Evolutionary conservation across 2,329 filamentous ascomycete species (phyloP), one percentile per base, ranked within the genome.

Genomic region (Neurospora sp.): DNA sequence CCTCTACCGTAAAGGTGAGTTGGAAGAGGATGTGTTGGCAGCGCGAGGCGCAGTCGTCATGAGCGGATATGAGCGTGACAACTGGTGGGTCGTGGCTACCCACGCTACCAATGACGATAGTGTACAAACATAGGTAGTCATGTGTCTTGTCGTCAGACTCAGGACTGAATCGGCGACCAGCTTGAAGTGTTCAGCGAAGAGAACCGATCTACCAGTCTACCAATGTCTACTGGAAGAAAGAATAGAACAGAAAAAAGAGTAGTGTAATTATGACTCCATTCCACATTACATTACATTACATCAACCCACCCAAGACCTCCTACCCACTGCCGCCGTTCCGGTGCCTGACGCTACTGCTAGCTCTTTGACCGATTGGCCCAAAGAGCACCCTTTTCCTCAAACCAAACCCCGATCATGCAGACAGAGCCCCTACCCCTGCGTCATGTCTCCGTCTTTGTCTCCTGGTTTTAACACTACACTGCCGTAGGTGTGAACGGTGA

Each of bases 1-100:
- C 81, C 83, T 99, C 36, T 99, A 97, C 80, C 86, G 88, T 69
- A 87, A 92, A 77, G 92, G 92, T 17, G 96, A 99, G 82, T 83
- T 99, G 70, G 93, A 97, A 78, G 85, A 88, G 62, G 92, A 97
- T 78, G 87, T 97, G 70, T 79, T 80, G 67, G 84, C 86, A 17
- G 94, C 91, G 23, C 93, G 93, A 19, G 96, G 94, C 8, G 81
- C 81, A 67, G 88, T 97, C 15, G 76, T 96, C 33, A 89, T 92
- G 74, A 88, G 88, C 71, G 96, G 96, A 40, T 99, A 98, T 80
- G 96, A 99, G 78, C 94, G 90, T 82, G 96, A 98, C 78, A 99
- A 99, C 81, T 98, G 96, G 96, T 99, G 95, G 95, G 93, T 89
- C 69, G 89, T 97, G 78, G 86, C 84, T 70, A 79, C 80, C 72